Conservation (phyloP, 75 land plant genomes). For the Pinus albicaulis region DNA sequence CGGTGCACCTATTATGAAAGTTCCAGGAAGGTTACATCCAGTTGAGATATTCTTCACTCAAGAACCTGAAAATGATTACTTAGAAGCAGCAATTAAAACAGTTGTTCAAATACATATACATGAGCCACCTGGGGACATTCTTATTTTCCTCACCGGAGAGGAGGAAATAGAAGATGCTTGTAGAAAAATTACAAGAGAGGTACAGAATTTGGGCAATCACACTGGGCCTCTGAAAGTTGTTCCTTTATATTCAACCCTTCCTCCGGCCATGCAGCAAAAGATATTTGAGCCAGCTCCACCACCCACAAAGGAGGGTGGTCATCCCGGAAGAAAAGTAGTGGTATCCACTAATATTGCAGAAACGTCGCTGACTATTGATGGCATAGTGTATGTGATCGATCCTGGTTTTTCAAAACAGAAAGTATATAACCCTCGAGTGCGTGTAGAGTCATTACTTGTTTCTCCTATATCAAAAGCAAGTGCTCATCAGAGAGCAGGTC, state of each 20-base stretch:
- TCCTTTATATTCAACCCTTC: constrained; percentile 34
- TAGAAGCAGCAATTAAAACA: constrained; percentile 25
- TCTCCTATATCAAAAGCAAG: constrained; percentile 35
- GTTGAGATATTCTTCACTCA: constrained; percentile 70
- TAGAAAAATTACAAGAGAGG: constrained; percentile 35
- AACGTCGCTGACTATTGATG: constrained; percentile 32
- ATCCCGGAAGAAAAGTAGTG: constrained; percentile 23
- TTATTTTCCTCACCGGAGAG: constrained; percentile 25
- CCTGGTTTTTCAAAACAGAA: constrained; percentile 30
- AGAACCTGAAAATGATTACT: constrained; percentile 29
- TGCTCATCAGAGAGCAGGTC: constrained; percentile 35
- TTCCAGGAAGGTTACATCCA: constrained; percentile 93
- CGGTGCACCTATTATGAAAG: constrained; percentile 98
- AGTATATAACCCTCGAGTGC: constrained; percentile 16
- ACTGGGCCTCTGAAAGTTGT: constrained; percentile 28
- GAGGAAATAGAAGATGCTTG: constrained; percentile 38
- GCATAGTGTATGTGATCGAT: constrained; percentile 31
- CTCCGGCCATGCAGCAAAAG: constrained; percentile 23
- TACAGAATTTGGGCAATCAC: constrained; percentile 26
- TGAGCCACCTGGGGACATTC: constrained; percentile 21
- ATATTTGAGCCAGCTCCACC: constrained; percentile 35
- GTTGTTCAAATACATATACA: constrained; percentile 22
- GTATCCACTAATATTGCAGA: constrained; percentile 32
- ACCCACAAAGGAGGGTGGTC: constrained; percentile 16
- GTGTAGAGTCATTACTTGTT: constrained; percentile 28